Evolutionary conservation across 192 early-diverging fungal genomes (phyloP).

Genomic region (Linnemannia hyalina): DNA sequence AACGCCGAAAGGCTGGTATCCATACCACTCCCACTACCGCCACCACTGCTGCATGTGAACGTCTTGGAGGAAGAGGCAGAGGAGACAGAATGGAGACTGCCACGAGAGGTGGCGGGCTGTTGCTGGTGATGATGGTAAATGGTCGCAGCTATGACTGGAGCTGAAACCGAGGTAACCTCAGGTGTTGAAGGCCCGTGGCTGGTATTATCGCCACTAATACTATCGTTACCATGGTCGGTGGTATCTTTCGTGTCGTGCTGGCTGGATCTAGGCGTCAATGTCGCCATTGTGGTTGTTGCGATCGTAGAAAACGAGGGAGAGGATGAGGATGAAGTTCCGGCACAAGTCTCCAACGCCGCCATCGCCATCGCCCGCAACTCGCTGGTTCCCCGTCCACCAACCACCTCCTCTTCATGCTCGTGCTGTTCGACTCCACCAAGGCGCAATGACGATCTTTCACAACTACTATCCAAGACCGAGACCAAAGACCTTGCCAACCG

Average conservation of each 20-base stretch:
- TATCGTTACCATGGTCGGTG: background rate
- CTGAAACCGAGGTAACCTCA: slow-evolving; percentile 15
- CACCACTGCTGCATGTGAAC: background rate
- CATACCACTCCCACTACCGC: background rate
- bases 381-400: background rate
- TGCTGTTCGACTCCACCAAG: background rate
- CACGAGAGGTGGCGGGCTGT: background rate
- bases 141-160: slow-evolving; percentile 4
- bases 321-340: background rate
- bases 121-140: background rate
- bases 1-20: background rate
- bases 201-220: background rate
- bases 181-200: background rate
- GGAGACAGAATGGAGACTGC: background rate
- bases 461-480: background rate
- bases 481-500: slow-evolving; percentile 7
- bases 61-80: background rate
- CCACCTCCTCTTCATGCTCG: background rate
- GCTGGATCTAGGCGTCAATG: background rate
- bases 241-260: background rate
- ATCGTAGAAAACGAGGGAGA: background rate
- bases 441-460: no score
- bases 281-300: background rate
- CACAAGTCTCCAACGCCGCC: background rate
- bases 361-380: background rate